Evolutionary conservation across 139 green algal genomes (phyloP), one percentile per base, ranked within the genome.

Genomic region (Marvania coccoides): DNA sequence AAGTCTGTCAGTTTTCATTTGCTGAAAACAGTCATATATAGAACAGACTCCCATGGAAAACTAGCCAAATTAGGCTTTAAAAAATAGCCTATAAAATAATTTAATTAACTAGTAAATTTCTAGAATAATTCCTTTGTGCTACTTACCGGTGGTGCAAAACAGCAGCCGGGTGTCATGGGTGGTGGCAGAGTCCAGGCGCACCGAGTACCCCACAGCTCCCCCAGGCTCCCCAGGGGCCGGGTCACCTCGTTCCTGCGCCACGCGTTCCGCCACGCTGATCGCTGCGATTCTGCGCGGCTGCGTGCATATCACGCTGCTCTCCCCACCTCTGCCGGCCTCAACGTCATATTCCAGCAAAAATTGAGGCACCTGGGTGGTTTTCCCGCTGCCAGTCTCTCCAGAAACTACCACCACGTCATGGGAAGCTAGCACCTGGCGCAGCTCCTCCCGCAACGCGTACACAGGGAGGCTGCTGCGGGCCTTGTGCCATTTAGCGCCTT

Each of bases 101-200:
- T n/a, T n/a, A n/a, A n/a, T n/a, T n/a, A n/a, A n/a, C n/a, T n/a
- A n/a, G n/a, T n/a, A n/a, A n/a, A n/a, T n/a, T n/a, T n/a, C 47
- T 23, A 47, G 10, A 42, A 69, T n/a, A n/a, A n/a, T n/a, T n/a
- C n/a, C n/a, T n/a, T n/a, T n/a, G n/a, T n/a, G n/a, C n/a, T n/a
- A n/a, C n/a, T n/a, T n/a, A n/a, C 87, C 89, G 5, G 90, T 95
- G 13, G 91, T 97, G 78, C 88, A 95, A 73, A 95, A 97, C 3
- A 95, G 80, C 61, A 99, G 79, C 31, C 83, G 82, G 15, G 92
- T 98, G 47, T 81, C 68, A 5, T 51, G 19, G 3, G 71, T 89
- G 33, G 64, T 67, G 42, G 82, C 71, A 2, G 88, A 79, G 54
- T 95, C 90, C 62, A 98, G 74, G 3, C 93, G 83, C 33, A 98